Conservation (phyloP, 2,329 filamentous ascomycete genomes). For the Penicillium sclerotiorum region DNA sequence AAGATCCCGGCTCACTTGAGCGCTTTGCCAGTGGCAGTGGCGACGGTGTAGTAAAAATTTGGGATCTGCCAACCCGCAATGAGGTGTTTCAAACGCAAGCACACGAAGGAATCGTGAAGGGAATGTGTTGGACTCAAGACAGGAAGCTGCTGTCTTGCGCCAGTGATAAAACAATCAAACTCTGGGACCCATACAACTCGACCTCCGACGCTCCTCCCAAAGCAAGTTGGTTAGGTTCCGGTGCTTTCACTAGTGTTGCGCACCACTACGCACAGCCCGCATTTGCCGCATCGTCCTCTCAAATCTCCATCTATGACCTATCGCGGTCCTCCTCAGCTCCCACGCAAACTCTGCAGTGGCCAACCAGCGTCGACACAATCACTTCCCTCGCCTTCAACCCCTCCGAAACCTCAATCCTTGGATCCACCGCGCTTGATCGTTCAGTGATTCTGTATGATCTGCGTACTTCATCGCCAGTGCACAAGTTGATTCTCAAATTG, state of each 20-base stretch:
- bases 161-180: constrained; percentile 81
- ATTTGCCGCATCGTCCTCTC: constrained; percentile 75
- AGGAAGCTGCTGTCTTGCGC: constrained; percentile 85
- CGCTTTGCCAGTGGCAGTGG: constrained; percentile 81
- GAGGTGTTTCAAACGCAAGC: constrained; percentile 78
- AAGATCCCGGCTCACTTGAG: constrained; percentile 74
- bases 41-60: constrained; percentile 92
- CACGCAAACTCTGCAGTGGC: constrained; percentile 82
- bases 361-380: constrained; percentile 86
- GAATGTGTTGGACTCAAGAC: constrained; percentile 84
- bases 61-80: constrained; percentile 74
- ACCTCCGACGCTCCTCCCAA: constrained; percentile 69
- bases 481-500: constrained; percentile 79
- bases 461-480: constrained; percentile 78
- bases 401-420: constrained; percentile 87
- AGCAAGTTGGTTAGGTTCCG: constrained; percentile 80
- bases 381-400: constrained; percentile 88
- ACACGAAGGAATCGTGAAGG: constrained; percentile 93
- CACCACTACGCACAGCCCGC: constrained; percentile 77
- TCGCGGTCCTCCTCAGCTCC: constrained; percentile 75
- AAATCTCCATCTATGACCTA: constrained; percentile 86
- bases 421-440: constrained; percentile 80
- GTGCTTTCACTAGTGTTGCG: constrained; percentile 80
- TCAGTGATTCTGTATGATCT: constrained; percentile 90
- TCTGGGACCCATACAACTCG: constrained; percentile 87